Evolutionary conservation across 805 yeast species (phyloP), one percentile per base, ranked within the genome.

Genomic region (Maudiozyma serrabonitensis): DNA sequence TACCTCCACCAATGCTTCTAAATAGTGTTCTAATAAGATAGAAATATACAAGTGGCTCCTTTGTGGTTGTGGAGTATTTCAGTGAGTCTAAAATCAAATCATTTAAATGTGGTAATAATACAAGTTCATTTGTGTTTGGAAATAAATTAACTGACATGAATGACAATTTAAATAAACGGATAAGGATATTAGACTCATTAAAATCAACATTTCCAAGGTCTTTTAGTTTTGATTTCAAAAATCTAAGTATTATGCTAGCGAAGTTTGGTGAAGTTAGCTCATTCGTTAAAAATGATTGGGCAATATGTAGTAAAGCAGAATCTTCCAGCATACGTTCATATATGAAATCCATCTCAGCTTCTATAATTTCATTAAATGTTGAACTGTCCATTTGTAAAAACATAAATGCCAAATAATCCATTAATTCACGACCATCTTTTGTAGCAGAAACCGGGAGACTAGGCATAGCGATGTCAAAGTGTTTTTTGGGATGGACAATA

Each of bases 81-180:
- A 93, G 71, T 0, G 95, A 86, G 50, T 85, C 82, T 54, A 93
- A 70, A 34, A 93, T 89, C 58, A 95, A 71, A 52, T 84, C 81
- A 61, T 87, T 84, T 60, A 93, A 74, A 61, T 93, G 95, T 1
- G 97, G 97, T 42, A 90, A 70, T 8, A 93, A 75, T 6, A 93
- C 96, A 50, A 79, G 73, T 67, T 95, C 99, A 62, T 93, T 95
- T 2, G 84, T 79, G 4, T 80, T 70, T 0, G 98, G 97, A 63
- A 89, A 91, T 46, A 91, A 71, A 58, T 88, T 91, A 3, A 93
- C 97, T 2, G 96, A 89, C 95, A 91, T 88, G 67, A 93, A 91
- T 57, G 96, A 88, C 39, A 93, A 71, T 66, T 90, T 91, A 78
- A 89, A 93, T 41, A 95, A 70, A 50, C 97, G 73, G 21, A 89